These are phyloP conservation scores for Apophysomyces elegans DNA, from an alignment of 371 early-diverging fungal species.

Conservation along the genomic window DNA sequence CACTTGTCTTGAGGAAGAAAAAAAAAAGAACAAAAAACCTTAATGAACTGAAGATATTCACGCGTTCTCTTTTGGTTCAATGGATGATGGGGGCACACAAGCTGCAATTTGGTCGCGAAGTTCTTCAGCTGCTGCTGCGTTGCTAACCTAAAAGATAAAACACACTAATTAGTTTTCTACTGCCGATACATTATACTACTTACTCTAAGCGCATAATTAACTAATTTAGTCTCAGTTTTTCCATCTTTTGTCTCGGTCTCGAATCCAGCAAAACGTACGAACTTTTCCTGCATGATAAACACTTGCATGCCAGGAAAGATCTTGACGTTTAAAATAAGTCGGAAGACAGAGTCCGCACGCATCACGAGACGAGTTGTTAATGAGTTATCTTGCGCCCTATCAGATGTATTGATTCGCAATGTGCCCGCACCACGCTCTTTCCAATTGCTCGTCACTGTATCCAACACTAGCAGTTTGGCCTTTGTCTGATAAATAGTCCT, in stretches of 20 bases:
- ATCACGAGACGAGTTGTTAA: slow-evolving; percentile 55
- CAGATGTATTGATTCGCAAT: slow-evolving; percentile 43
- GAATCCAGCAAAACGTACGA: slow-evolving; percentile 60
- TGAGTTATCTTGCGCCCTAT: slow-evolving; percentile 20
- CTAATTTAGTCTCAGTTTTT: slow-evolving; percentile 32
- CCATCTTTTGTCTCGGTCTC: slow-evolving; percentile 37
- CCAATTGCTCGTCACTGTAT: slow-evolving; percentile 35
- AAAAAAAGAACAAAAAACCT: neutral
- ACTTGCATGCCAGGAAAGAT: slow-evolving; percentile 61
- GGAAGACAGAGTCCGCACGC: slow-evolving; percentile 65
- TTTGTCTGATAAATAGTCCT: slow-evolving; percentile 47
- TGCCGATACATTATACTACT: neutral
- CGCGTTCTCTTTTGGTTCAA: neutral
- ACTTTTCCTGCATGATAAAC: slow-evolving; percentile 57
- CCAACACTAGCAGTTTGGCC: slow-evolving; percentile 52
- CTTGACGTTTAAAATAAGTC: slow-evolving; percentile 61
- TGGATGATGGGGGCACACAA: slow-evolving; percentile 11
- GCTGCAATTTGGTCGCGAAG: slow-evolving; percentile 15
- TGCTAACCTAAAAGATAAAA: slow-evolving; percentile 15
- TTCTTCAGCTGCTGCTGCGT: slow-evolving; percentile 17
- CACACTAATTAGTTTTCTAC: neutral
- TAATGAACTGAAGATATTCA: neutral
- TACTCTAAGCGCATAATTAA: slow-evolving; percentile 54
- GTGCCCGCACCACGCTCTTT: slow-evolving; percentile 57
- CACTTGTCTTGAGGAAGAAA: neutral